Conservation (phyloP, 2,329 filamentous ascomycete species). For the Diaporthe aspalathi region DNA sequence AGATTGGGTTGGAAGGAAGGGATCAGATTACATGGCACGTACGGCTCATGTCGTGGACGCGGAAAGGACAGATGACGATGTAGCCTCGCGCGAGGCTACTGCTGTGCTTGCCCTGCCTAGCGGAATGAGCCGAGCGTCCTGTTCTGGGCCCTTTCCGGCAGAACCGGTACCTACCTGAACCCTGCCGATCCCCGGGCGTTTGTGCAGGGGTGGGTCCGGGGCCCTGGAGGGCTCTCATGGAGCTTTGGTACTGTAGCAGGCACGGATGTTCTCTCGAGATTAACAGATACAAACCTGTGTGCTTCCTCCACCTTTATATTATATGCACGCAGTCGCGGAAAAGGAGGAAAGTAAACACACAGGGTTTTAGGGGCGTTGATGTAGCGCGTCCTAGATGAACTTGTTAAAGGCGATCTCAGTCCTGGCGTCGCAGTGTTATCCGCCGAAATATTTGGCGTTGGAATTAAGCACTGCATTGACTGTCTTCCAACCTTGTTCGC, state of each 20-base stretch:
- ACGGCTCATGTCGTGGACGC: not conserved
- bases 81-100: slow-evolving; percentile 5
- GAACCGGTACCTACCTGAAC: slow-evolving; percentile 16
- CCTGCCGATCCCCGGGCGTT: not conserved
- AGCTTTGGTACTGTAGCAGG: no score
- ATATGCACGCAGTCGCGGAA: not conserved
- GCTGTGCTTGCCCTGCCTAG: slow-evolving; percentile 20
- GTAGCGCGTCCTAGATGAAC: not conserved
- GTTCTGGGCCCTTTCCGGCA: slow-evolving; percentile 5
- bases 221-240: not conserved
- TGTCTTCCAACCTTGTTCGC: no score
- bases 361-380: not conserved
- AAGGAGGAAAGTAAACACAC: not conserved
- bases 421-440: not conserved
- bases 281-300: no score
- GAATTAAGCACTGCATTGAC: no score
- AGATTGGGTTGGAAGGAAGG: not conserved
- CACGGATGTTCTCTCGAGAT: not conserved
- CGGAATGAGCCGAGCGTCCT: not conserved
- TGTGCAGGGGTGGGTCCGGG: slow-evolving; percentile 15
- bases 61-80: slow-evolving; percentile 37
- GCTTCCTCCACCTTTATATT: not conserved
- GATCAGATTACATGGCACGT: not conserved
- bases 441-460: no score
- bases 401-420: not conserved